These are phyloP conservation scores for Ustilago cynodontis DNA, from an alignment of 1,284 basidiomycete genomes.

Conservation along the genomic window DNA sequence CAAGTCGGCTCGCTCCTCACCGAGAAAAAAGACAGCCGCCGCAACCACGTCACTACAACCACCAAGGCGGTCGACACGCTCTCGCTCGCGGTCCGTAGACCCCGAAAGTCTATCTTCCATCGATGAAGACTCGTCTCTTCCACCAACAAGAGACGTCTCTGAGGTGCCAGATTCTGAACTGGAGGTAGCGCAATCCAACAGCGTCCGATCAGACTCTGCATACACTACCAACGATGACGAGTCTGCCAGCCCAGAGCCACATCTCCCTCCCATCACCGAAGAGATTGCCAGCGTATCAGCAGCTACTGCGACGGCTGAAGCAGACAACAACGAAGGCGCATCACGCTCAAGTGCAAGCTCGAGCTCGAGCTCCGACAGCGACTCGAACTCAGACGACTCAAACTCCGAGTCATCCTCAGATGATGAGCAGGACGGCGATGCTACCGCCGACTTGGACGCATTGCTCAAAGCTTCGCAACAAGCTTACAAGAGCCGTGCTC, in stretches of 20 bases:
- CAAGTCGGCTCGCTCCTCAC: slow-evolving; percentile 32
- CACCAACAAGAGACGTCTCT: neutral
- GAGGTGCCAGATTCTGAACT: slow-evolving; percentile 12
- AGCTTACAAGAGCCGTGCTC: slow-evolving; percentile 37
- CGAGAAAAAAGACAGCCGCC: slow-evolving; percentile 32
- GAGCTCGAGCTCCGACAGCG: slow-evolving; percentile 20
- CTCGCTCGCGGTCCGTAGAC: slow-evolving; percentile 40
- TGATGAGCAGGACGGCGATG: slow-evolving; percentile 21
- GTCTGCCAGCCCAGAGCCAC: slow-evolving; percentile 8
- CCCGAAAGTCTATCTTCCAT: slow-evolving; percentile 25
- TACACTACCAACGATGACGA: slow-evolving; percentile 4
- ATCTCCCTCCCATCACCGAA: slow-evolving; percentile 24
- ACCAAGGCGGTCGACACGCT: slow-evolving; percentile 34
- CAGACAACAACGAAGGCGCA: neutral
- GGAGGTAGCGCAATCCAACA: slow-evolving; percentile 10
- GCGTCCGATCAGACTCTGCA: neutral
- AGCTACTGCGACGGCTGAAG: neutral
- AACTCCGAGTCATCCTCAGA: slow-evolving; percentile 35
- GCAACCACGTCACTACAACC: slow-evolving; percentile 30
- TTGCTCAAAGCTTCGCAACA: slow-evolving; percentile 50
- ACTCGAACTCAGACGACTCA: slow-evolving; percentile 22
- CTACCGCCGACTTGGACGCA: slow-evolving; percentile 29
- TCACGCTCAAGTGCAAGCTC: slow-evolving; percentile 19
- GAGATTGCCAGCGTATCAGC: slow-evolving; percentile 2
- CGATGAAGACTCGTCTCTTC: slow-evolving; percentile 10